Base-by-base conservation (phyloP, 805 yeast genomes). In the Ogataea trehaloabstinens region DNA sequence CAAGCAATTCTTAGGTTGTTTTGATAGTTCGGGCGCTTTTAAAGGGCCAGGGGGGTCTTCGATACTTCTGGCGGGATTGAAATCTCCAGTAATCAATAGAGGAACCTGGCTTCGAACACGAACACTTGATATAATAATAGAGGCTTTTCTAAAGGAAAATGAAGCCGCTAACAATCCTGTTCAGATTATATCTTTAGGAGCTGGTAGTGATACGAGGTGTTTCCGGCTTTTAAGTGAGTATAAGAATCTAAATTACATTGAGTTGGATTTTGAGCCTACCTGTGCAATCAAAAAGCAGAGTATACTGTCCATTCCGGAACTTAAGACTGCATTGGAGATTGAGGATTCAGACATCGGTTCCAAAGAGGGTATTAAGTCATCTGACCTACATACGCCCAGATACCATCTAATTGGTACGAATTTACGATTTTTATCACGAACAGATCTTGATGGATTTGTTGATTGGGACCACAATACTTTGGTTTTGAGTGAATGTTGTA, bases 121-220 rank as follows among this genome's bases (percentile, higher is more conserved):
- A 13, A 58, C 77, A 13, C 74, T 83, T 19, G 78, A 82, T 51
- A 16, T 51, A 6, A 60, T 76, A 1, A 58, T 80, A 3, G 56
- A 67, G 2, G 50, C 56, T 16, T 80, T 78, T 45, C 33, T 78
- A 2, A 31, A 39, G 3, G 45, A 46, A 3, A 31, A 40, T 3
- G 45, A 46, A 3, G 55, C 64, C 40, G n/a, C 30, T 2, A 40
- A 33, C 2, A 38, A 44, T 12, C 29, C 46, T 5, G 60, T 75
- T 32, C 82, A 83, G 53, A 71, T 85, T 12, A 62, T 85, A 1
- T 82, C 88, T 1, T 55, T 85, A n/a, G 95, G 95, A 0, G 82
- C 90, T 2, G 95, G 95, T 4, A 81, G 86, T 12, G 95, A 85
- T 51, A 82, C 93, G 0, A 56, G 91, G 37, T 71, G 74, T 12